Base-by-base conservation (phyloP, 106 monocot species). In the Posidonia australis region DNA sequence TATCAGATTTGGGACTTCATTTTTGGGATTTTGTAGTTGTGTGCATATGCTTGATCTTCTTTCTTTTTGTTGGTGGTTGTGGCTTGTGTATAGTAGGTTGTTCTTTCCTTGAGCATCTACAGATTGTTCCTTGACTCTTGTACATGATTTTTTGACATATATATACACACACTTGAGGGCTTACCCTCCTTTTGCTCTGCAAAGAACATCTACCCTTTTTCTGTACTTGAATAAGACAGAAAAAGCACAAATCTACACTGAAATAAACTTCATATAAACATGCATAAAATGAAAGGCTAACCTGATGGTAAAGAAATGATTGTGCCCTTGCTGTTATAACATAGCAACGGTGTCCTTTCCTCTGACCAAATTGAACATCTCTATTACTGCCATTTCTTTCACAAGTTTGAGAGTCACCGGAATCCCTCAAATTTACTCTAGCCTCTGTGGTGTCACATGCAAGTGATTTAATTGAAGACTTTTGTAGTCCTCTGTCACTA, bases 281-380 rank as follows among this genome's bases (percentile, higher is more conserved):
- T 14, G 57, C 27, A 57, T 26, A 57, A 57, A 26, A 18, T 59
- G 27, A 59, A 30, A 32, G 2, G 12, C 14, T 19, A 52, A 86
- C 91, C 91, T 86, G 91, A 60, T 91, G 86, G 41, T 86, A 91
- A 67, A 91, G 86, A 57, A 91, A 86, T 31, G 93, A 86, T 11
- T 79, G 84, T 14, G 84, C 83, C 53, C 89, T 81, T 53, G 86
- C 89, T 52, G 89, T 89, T 71, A 94, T 74, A 51, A 89, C 71
- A 67, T 75, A 94, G 63, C 93, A 86, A 53, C 71, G 77, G 74
- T 94, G 86, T 28, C 61, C 74, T 70, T 20, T 51, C 78, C 73
- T 86, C 52, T 74, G 70, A 21, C 89, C 89, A 80, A 94, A 94
- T 69, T 28, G 5, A 44, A 46, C 46, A 63, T 24, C 3, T 54